Evolutionary conservation across 1,284 basidiomycete genomes (phyloP), one percentile per base, ranked within the genome.

Genomic region (Phylloporus sp.): DNA sequence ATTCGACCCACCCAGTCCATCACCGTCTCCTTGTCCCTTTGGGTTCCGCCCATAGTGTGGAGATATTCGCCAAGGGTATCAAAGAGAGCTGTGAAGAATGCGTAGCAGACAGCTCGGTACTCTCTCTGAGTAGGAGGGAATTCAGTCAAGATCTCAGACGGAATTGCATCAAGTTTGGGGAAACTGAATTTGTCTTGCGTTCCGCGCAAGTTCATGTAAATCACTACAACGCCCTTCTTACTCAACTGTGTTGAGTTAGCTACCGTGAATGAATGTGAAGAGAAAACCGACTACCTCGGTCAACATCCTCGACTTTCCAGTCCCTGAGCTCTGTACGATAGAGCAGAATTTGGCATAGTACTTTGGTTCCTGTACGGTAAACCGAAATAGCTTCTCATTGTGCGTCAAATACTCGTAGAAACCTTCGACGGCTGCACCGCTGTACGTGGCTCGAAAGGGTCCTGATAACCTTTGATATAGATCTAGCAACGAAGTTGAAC

Each of bases 151-250:
- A 70, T 64, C 2, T 39, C 2, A 2, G 64, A 57, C 12, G 64
- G 62, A 18, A 72, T 49, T 4, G 1, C 17, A 44, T 70, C 66
- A 2, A 60, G 62, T 0, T 3, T 1, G 18, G 66, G 70, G 26
- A 72, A 70, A 7, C 57, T 28, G 2, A 39, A 12, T 6, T 6
- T 20, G n/a, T 62, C 65, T 0, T 10, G 10, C 4, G 53, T 22
- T 0, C 2, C 50, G 4, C 66, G 52, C 17, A 72, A 12, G 50
- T 72, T 70, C 59, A 70, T 69, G 50, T 72, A 72, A 4, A 72
- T 47, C 0, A 72, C 66, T 11, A 64, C 28, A 7, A 70, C 58
- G 2, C 37, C 44, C 22, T 63, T 63, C 50, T 49, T 66, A 10
- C 34, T 15, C 34, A 37, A 37, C 34, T 37, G 34, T 15, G 34